These are phyloP conservation scores for Magnusiomyces starmeri DNA, from an alignment of 1,139 yeast genomes.

Conservation along the genomic window DNA sequence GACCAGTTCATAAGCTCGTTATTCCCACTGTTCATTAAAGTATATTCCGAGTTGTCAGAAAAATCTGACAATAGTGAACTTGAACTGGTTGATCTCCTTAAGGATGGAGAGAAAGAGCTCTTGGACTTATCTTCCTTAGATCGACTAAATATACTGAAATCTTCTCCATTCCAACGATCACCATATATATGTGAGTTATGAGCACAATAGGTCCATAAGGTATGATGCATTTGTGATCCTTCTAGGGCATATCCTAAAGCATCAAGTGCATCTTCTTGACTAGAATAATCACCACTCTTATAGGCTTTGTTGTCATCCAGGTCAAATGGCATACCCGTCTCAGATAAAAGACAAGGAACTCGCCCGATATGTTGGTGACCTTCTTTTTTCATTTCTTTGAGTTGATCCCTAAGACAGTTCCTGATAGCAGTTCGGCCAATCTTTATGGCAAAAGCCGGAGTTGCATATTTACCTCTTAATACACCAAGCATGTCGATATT, in stretches of 20 bases:
- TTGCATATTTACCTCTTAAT: conserved; percentile 60
- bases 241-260: conserved; percentile 71
- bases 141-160: conserved; percentile 71
- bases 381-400: conserved; percentile 56
- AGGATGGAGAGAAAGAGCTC: neutral
- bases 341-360: conserved; percentile 67
- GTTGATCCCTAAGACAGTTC: conserved; percentile 57
- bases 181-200: conserved; percentile 70
- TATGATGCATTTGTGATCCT: conserved; percentile 57
- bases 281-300: conserved; percentile 49
- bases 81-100: neutral
- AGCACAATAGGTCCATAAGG: conserved; percentile 75
- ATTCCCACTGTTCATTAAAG: neutral
- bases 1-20: conserved; percentile 6
- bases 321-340: conserved; percentile 90
- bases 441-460: conserved; percentile 68
- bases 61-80: neutral
- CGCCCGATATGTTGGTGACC: conserved; percentile 50
- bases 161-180: conserved; percentile 84
- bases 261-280: conserved; percentile 74
- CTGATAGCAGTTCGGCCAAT: conserved; percentile 72
- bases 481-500: conserved; percentile 81
- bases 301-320: conserved; percentile 72
- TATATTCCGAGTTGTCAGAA: neutral
- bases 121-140: conserved; percentile 17